These are phyloP conservation scores for Coniferiporia sulphurascens DNA, from an alignment of 1,284 basidiomycete species.

Conservation along the genomic window DNA sequence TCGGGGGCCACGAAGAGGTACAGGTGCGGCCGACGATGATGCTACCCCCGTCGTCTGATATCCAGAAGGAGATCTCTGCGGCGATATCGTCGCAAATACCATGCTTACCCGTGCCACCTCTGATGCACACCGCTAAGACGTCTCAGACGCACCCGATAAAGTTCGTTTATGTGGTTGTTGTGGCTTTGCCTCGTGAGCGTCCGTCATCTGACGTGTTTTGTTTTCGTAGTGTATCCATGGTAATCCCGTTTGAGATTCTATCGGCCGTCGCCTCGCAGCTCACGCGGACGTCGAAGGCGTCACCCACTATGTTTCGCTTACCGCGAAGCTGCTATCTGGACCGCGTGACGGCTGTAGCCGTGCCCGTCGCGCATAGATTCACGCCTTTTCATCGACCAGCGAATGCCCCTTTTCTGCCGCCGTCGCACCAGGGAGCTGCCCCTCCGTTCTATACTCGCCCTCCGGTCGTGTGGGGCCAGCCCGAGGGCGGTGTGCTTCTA, in stretches of 20 bases:
- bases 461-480: slow-evolving; percentile 9
- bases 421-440: not conserved
- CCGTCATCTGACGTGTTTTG: slow-evolving; percentile 20
- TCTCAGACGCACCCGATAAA: slow-evolving; percentile 83
- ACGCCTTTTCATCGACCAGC: slow-evolving; percentile 6
- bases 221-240: slow-evolving; percentile 50
- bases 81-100: slow-evolving; percentile 36
- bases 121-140: slow-evolving; percentile 50
- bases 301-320: slow-evolving; percentile 36
- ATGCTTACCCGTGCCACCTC: slow-evolving; percentile 9
- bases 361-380: slow-evolving; percentile 7
- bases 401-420: slow-evolving; percentile 1
- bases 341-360: slow-evolving; percentile 23
- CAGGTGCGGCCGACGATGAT: slow-evolving; percentile 23
- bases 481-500: slow-evolving; percentile 11
- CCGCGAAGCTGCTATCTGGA: slow-evolving; percentile 31
- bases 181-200: not conserved
- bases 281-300: slow-evolving; percentile 27
- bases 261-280: slow-evolving; percentile 52
- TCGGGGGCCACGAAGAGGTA: slow-evolving; percentile 2
- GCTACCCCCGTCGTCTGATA: slow-evolving; percentile 25
- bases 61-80: slow-evolving; percentile 46
- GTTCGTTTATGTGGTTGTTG: slow-evolving; percentile 34
- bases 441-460: slow-evolving; percentile 9
- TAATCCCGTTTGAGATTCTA: slow-evolving; percentile 60